A percentile compares a stretch with the other conserved stretches of the same genome.
phyloP scores from a whole-genome alignment of 2,329 filamentous ascomycete species.

The Fusarium fujikuroi region DNA sequence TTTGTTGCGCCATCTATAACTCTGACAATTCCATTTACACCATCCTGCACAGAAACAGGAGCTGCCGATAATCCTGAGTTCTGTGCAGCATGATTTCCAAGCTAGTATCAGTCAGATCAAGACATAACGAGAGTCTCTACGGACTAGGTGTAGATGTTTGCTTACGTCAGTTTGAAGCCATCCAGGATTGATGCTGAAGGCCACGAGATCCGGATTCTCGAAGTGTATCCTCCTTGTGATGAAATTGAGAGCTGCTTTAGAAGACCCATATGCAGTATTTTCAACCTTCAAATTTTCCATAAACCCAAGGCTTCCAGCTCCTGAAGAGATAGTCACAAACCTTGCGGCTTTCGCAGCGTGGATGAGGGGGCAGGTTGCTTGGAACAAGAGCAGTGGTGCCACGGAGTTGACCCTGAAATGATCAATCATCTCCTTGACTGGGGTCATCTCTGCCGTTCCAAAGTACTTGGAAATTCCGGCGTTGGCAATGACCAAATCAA shows the following conservation, averaged over 20 bases:
- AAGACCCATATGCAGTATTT: background rate
- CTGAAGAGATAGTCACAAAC: background rate
- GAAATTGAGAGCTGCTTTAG: background rate
- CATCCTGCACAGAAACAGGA: background rate
- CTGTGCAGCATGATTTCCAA: background rate
- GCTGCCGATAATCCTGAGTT: background rate
- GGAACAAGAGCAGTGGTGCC: background rate
- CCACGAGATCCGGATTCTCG: background rate
- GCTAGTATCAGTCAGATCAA: background rate
- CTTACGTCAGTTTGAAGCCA: background rate
- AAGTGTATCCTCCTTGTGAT: background rate
- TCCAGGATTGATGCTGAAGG: background rate
- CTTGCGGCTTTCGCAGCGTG: background rate
- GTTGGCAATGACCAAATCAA: background rate
- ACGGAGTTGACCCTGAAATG: background rate
- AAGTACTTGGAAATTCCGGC: background rate
- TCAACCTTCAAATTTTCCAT: background rate
- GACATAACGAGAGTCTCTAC: too few relatives aligned
- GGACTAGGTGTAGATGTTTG: rapidly evolving
- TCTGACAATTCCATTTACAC: background rate
- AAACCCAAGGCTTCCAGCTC: background rate
- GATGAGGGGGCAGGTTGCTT: background rate
- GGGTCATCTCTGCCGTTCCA: background rate
- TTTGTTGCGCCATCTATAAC: background rate
- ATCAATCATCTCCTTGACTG: background rate